Evolutionary conservation across 495 filamentous ascomycete species (phyloP).

Genomic region (Daldinia childiae): DNA sequence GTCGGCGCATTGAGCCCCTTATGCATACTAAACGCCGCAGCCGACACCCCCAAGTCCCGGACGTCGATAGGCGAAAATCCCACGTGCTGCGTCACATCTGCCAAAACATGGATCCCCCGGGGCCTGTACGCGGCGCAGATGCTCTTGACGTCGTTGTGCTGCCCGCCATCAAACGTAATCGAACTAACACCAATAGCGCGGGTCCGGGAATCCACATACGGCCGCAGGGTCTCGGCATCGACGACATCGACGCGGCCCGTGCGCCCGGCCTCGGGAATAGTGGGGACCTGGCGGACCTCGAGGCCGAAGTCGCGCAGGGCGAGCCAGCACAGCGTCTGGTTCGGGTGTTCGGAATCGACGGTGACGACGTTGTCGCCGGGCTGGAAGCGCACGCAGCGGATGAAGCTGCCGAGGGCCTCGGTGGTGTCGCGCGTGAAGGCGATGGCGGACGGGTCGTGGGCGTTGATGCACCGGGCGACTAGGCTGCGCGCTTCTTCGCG

Average conservation of each 20-base stretch:
- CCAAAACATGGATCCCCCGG: slow-evolving; percentile 33
- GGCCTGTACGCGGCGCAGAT: slow-evolving; percentile 32
- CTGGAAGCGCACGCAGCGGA: slow-evolving; percentile 15
- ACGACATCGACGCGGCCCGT: slow-evolving; percentile 11
- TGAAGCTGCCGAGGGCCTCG: slow-evolving; percentile 37
- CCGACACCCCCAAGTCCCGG: slow-evolving; percentile 29
- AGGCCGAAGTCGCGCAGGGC: slow-evolving; percentile 29
- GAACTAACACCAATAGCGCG: slow-evolving; percentile 37
- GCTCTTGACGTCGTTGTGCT: slow-evolving; percentile 30
- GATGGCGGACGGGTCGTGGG: slow-evolving; percentile 24
- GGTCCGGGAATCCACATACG: slow-evolving; percentile 35
- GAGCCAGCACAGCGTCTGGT: slow-evolving; percentile 30
- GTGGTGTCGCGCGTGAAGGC: slow-evolving; percentile 43
- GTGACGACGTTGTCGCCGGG: slow-evolving; percentile 39
- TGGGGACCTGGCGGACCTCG: slow-evolving; percentile 33
- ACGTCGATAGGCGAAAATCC: slow-evolving; percentile 37
- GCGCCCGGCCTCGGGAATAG: slow-evolving; percentile 12
- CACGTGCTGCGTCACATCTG: slow-evolving; percentile 38
- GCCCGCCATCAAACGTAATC: slow-evolving; percentile 32
- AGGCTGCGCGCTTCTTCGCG: slow-evolving; percentile 27
- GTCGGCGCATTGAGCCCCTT: slow-evolving; percentile 40
- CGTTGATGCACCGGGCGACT: slow-evolving; percentile 31
- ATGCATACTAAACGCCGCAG: slow-evolving; percentile 39
- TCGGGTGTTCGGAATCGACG: slow-evolving; percentile 39
- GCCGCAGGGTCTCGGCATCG: slow-evolving; percentile 26